Evolutionary conservation across 140 eudicot genomes (phyloP).

Genomic region (Erigeron philadelphicus): DNA sequence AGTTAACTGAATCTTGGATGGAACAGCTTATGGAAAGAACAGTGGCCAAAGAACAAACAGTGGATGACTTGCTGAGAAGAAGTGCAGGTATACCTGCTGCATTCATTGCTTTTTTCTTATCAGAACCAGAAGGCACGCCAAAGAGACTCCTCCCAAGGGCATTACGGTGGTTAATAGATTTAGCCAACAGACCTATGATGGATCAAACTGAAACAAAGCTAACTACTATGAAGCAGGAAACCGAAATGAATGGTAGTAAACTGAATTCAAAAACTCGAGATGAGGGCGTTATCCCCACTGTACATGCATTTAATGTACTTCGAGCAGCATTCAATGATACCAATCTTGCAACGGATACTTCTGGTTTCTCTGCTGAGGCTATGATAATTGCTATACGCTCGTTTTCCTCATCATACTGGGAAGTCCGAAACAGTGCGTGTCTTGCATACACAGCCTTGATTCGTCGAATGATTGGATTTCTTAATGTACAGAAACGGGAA

Average conservation of each 20-base stretch:
- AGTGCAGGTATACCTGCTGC: conserved; percentile 99
- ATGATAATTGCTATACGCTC: conserved; percentile 70
- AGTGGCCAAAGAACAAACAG: conserved; percentile 85
- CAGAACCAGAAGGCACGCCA: conserved; percentile 98
- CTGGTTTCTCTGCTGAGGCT: conserved; percentile 92
- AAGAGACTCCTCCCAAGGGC: conserved; percentile 90
- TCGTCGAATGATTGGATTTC: conserved; percentile 87
- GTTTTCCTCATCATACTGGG: conserved; percentile 93
- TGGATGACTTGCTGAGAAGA: conserved; percentile 90
- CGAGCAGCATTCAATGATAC: conserved; percentile 88
- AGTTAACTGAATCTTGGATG: conserved; percentile 91
- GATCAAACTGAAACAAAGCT: conserved; percentile 36
- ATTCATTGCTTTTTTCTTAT: conserved; percentile 85
- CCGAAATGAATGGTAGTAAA: conserved; percentile 30
- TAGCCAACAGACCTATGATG: conserved; percentile 49
- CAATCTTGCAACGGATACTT: conserved; percentile 89
- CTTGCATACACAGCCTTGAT: conserved; percentile 85
- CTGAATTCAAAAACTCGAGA: conserved; percentile 66
- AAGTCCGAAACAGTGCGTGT: conserved; percentile 83
- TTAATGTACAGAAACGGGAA: conserved; percentile 80
- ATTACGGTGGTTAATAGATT: conserved; percentile 61
- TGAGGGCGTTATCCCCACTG: conserved; percentile 95
- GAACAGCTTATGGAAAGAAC: conserved; percentile 96
- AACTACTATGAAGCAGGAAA: conserved; percentile 13
- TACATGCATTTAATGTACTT: conserved; percentile 95